These are phyloP conservation scores for Thuja plicata DNA, from an alignment of 83 land plant species.

Conservation along the genomic window DNA sequence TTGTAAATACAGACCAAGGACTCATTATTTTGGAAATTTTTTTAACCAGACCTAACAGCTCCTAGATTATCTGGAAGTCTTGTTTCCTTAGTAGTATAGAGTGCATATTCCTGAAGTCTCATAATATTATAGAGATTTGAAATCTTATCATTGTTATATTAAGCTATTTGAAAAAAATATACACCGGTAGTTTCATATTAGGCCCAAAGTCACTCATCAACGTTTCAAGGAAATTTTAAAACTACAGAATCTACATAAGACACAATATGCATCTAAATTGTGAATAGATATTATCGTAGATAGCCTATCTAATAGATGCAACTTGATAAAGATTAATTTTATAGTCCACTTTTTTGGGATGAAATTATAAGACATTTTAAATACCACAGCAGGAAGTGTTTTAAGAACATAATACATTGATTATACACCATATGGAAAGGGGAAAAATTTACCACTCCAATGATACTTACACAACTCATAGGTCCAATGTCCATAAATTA, in stretches of 20 bases:
- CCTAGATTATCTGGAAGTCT: no score
- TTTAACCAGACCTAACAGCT: no score
- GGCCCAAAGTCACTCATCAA: neutral
- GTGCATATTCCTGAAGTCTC: no score
- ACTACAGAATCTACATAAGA: neutral
- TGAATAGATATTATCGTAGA: no score
- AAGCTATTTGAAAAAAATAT: neutral
- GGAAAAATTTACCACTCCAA: neutral
- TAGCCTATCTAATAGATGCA: neutral
- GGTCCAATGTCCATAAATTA: conserved; percentile 5
- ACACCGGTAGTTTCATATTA: neutral
- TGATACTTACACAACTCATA: neutral
- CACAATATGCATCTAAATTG: neutral
- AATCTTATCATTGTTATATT: neutral
- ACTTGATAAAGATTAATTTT: neutral
- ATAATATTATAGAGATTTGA: neutral
- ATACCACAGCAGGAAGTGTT: neutral
- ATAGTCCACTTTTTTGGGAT: neutral
- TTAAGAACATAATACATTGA: neutral
- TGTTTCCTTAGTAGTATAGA: no score
- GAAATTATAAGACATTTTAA: neutral
- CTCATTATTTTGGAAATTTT: no score
- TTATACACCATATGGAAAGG: neutral
- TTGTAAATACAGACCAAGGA: no score
- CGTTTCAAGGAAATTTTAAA: neutral